Evolutionary conservation across 2,329 filamentous ascomycete species (phyloP).

Genomic region (Colletotrichum brevisporum): DNA sequence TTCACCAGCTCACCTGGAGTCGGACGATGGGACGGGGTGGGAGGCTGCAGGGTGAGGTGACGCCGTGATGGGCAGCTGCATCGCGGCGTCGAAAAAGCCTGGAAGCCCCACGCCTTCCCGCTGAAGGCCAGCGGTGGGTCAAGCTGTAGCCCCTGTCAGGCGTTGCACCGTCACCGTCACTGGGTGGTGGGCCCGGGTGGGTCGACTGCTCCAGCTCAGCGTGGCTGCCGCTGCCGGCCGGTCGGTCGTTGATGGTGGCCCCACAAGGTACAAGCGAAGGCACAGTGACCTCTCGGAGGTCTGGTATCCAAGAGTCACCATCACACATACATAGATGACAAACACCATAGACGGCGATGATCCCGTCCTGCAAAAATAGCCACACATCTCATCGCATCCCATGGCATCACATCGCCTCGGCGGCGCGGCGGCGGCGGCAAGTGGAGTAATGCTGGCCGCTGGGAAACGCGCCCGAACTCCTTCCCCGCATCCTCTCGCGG

Average conservation of each 20-base stretch:
- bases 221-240: too few species aligned
- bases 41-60: constrained; percentile 33
- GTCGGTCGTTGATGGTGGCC: too few species aligned
- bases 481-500: constrained; percentile 13
- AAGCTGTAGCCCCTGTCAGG: too few species aligned
- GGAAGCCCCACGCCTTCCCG: background rate
- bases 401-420: too few species aligned
- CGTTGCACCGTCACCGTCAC: background rate
- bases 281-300: too few species aligned
- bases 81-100: background rate
- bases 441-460: too few species aligned
- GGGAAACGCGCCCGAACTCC: background rate
- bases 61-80: background rate
- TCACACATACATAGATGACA: background rate
- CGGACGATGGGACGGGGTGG: constrained; percentile 19
- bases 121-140: background rate
- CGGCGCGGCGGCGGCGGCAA: too few species aligned
- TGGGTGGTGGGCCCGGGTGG: background rate
- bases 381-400: too few species aligned
- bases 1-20: constrained; percentile 18
- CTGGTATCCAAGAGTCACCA: background rate
- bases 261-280: too few species aligned
- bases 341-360: background rate
- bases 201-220: too few species aligned
- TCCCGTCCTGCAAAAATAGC: too few species aligned